Percentiles rank a stretch among this genome's conserved stretches.
These are phyloP conservation scores for Xylogone sp. DNA, from an alignment of 2,329 filamentous ascomycete species.

Conservation along the genomic window DNA sequence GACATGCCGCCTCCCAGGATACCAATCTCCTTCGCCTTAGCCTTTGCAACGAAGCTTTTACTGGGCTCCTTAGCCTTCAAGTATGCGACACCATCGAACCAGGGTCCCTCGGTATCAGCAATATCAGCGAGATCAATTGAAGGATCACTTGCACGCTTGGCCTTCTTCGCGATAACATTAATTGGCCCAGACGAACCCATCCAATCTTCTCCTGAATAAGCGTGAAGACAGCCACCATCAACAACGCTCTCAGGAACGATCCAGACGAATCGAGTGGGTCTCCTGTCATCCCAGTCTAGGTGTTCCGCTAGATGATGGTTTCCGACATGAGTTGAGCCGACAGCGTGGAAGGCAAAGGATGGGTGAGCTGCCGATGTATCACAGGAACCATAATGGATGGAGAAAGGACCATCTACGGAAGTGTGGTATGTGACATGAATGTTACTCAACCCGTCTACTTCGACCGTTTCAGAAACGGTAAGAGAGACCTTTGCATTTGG, in stretches of 20 bases:
- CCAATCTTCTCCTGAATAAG: slow-evolving; percentile 7
- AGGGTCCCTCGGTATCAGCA: slow-evolving; percentile 39
- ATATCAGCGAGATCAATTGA: slow-evolving; percentile 4
- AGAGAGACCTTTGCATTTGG: neutral
- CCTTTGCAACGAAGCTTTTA: slow-evolving; percentile 43
- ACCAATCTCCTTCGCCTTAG: slow-evolving; percentile 54
- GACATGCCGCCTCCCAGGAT: slow-evolving; percentile 63
- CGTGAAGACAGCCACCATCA: slow-evolving; percentile 27
- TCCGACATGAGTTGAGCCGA: slow-evolving; percentile 30
- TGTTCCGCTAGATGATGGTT: slow-evolving; percentile 36
- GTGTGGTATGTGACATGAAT: slow-evolving; percentile 6
- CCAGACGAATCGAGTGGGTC: slow-evolving; percentile 35
- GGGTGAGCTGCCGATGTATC: slow-evolving; percentile 40
- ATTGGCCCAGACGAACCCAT: slow-evolving; percentile 25
- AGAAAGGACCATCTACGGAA: slow-evolving; percentile 12
- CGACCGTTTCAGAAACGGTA: neutral
- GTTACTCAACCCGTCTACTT: slow-evolving; percentile 6
- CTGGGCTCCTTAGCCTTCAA: slow-evolving; percentile 50
- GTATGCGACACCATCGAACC: slow-evolving; percentile 61
- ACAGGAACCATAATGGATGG: slow-evolving; percentile 62
- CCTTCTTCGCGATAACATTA: neutral
- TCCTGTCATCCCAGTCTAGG: slow-evolving; percentile 43
- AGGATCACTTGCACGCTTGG: neutral
- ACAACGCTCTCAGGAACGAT: slow-evolving; percentile 25
- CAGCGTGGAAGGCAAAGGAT: slow-evolving; percentile 5